phyloP scores from a whole-genome alignment of 768 basidiomycete species.

The Rhodosporidiobolus sp. region DNA sequence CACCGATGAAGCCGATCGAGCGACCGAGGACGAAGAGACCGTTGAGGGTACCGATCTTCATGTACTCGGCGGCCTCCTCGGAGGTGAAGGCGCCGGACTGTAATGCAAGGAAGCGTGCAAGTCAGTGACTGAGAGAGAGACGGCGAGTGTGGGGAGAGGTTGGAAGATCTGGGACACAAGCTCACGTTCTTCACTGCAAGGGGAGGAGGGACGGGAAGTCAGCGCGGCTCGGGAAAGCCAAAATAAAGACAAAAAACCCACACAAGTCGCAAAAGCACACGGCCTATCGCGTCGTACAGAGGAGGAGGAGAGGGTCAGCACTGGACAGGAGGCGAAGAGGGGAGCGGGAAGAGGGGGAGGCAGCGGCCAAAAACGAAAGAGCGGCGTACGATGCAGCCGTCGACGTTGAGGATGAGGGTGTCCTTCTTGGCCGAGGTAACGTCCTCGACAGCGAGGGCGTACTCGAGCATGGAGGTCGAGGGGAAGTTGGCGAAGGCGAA shows the following conservation, averaged over 20 bases:
- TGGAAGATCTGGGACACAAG: too few relatives aligned
- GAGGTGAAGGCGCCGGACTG: conserved; percentile 82
- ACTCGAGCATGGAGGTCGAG: conserved; percentile 84
- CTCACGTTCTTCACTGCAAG: too few relatives aligned
- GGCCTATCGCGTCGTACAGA: not conserved
- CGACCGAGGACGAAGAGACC: conserved; percentile 96
- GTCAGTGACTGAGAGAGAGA: conserved; percentile 62
- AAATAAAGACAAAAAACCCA: not conserved
- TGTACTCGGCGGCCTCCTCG: conserved; percentile 96
- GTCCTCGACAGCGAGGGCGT: conserved; percentile 70
- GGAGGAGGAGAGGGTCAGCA: not conserved
- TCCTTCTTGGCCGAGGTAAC: conserved; percentile 97
- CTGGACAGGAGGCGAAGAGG: not conserved
- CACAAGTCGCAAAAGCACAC: conserved; percentile 20
- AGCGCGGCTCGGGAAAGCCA: conserved; percentile 73
- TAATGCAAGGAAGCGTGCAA: conserved; percentile 54
- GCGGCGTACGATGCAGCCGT: not conserved
- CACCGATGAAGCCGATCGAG: conserved; percentile 92
- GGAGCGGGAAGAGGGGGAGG: not conserved
- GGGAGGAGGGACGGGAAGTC: conserved; percentile 58
- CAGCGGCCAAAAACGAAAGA: too few relatives aligned
- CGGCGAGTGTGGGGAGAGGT: too few relatives aligned
- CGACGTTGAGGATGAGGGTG: conserved; percentile 87
- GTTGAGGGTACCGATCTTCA: conserved; percentile 92
- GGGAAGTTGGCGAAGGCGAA: conserved; percentile 96